Percentiles rank a stretch among this genome's conserved stretches.
These are phyloP conservation scores for Spinellus fusiger DNA, from an alignment of 192 early-diverging fungal species.

Conservation along the genomic window DNA sequence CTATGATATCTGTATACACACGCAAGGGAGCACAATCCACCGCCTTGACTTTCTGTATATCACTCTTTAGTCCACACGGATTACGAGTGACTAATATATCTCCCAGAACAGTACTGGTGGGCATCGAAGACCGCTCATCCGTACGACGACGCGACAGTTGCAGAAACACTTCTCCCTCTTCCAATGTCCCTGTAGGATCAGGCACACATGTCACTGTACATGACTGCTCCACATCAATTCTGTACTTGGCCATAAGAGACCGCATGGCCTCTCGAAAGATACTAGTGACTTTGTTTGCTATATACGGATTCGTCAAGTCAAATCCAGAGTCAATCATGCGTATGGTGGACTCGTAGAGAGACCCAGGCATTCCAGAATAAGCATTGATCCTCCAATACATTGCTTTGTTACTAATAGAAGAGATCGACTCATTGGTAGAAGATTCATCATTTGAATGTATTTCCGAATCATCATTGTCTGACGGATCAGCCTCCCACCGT, in stretches of 20 bases:
- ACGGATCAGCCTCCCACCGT: slow-evolving; percentile 10
- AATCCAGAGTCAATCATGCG: slow-evolving; percentile 32
- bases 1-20: slow-evolving; percentile 63
- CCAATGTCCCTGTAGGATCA: slow-evolving; percentile 26
- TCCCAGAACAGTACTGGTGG: slow-evolving; percentile 19
- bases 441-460: background rate
- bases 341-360: slow-evolving; percentile 10
- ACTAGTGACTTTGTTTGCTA: slow-evolving; percentile 19
- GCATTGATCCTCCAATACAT: background rate
- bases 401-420: background rate
- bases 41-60: slow-evolving; percentile 48
- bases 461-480: slow-evolving; percentile 2
- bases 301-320: slow-evolving; percentile 20
- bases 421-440: background rate
- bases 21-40: slow-evolving; percentile 40
- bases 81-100: slow-evolving; percentile 43
- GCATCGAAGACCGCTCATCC: slow-evolving; percentile 18
- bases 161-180: slow-evolving; percentile 23
- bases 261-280: slow-evolving; percentile 14
- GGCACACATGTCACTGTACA: slow-evolving; percentile 27
- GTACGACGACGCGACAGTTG: slow-evolving; percentile 18
- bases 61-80: slow-evolving; percentile 61
- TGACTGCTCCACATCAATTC: slow-evolving; percentile 21
- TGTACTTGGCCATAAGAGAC: slow-evolving; percentile 15
- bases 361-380: slow-evolving; percentile 19